Base-by-base conservation (phyloP, 805 yeast species). In the Saturnispora bothae region DNA sequence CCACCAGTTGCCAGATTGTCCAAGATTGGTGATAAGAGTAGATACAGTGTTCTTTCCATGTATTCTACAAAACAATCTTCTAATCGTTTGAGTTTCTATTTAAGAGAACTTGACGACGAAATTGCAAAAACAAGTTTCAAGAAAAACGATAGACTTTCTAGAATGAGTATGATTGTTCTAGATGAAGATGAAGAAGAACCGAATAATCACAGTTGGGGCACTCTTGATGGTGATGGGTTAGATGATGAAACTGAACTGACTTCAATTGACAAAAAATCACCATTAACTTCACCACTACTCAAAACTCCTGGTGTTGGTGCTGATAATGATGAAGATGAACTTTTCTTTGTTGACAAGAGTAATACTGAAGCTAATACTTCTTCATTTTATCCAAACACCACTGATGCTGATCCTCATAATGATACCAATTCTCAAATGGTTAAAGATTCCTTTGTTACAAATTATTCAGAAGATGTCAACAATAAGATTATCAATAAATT, bases 1-100 rank as follows among this genome's bases (percentile, higher is more conserved):
- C 89, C 89, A 17, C 73, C 71, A 44, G 83, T 80, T 26, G 72
- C 86, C 0, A 72, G 86, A 56, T 71, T 72, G 48, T 78, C 84
- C 2, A 69, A 72, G 49, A 77, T 76, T 52, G 68, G 79, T 27
- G 67, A 68, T 40, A 74, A 74, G 51, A 81, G 76, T 57, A 69
- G 92, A 51, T 61, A 78, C 38, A 76, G 84, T 23, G 81, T 81
- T n/a, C 56, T 81, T 30, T 78, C 86, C 1, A 62, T 78, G 57
- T 77, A 78, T 48, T 79, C 88, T 1, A 74, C 86, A 3, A 75
- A 70, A 44, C 73, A 69, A 33, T 76, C 84, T 1, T 78, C 70
- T 46, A 70, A 69, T 28, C 78, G 80, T 50, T 63, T 79, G 50
- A 71, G 69, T 15, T 60, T 64, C 15, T 61, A 64, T 29, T 43